Evolutionary conservation across 768 basidiomycete genomes (phyloP).

Genomic region (Podaxis pistillaris): DNA sequence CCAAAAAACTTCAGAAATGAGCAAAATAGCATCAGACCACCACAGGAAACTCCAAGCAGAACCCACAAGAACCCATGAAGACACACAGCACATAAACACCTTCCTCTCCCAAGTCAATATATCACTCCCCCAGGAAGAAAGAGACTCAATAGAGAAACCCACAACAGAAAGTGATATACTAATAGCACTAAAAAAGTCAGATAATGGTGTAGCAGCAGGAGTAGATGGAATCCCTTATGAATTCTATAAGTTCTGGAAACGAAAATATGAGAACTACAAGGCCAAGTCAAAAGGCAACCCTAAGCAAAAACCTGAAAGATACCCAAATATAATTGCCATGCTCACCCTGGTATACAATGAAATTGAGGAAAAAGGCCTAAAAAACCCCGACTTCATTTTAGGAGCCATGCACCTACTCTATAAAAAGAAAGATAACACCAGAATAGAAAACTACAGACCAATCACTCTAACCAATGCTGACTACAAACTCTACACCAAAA

Average conservation of each 20-base stretch:
- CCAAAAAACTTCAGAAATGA: conserved; percentile 5
- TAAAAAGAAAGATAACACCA: conserved; percentile 35
- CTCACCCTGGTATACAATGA: conserved; percentile 23
- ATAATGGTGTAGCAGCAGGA: conserved; percentile 18
- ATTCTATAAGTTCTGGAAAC: conserved; percentile 20
- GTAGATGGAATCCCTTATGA: conserved; percentile 26
- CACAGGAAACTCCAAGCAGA: background rate
- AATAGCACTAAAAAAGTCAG: background rate
- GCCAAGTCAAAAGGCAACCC: background rate
- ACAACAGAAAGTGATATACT: background rate
- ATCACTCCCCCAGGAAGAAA: background rate
- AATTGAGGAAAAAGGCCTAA: conserved; percentile 26
- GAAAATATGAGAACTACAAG: background rate
- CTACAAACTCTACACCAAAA: conserved; percentile 31
- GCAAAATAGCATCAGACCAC: conserved; percentile 1
- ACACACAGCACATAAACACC: background rate
- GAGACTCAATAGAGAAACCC: background rate
- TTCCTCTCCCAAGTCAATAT: background rate
- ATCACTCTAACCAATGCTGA: conserved; percentile 34
- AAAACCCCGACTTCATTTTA: conserved; percentile 20
- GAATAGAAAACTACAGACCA: conserved; percentile 33
- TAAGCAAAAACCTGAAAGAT: conserved; percentile 1
- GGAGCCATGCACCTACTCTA: conserved; percentile 40
- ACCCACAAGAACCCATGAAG: background rate
- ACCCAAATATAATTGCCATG: conserved; percentile 13